Base-by-base conservation (phyloP, 352 stramenopile species). In the Peronospora farinosa region DNA sequence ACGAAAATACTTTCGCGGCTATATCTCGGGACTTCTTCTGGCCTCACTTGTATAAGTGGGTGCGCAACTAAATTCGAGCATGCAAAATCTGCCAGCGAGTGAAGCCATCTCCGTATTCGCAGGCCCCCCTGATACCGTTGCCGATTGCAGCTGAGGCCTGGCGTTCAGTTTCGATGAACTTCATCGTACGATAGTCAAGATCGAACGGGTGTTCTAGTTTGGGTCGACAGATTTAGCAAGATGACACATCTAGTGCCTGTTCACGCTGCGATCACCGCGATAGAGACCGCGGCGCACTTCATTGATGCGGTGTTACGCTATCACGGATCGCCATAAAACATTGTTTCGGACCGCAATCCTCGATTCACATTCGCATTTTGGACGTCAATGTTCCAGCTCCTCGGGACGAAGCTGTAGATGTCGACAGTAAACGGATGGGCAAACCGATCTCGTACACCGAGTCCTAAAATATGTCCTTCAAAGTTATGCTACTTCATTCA, bases 201-300 rank as follows among this genome's bases (percentile, higher is more conserved):
- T 7, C 35, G 5, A 30, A 15, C n/a, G n/a, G n/a, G n/a, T n/a
- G n/a, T n/a, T n/a, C 2, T 3, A 7, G 1, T 15, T 16, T 30
- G 3, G 10, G 54, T 78, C 4, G 57, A 73, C 8, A 36, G 45
- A 1, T 67, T 70, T 35, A 71, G 54, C 35, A 71, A 67, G 40
- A 68, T 66, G 53, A 12, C 54, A 0, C 57, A 70, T 40, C 38
- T 69, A 2, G 40, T 49, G 19, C 33, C 54, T 0, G 58, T 63
- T 0, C 0, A 23, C 0, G 3, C n/a, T 0, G 40, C 41, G 1
- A 54, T 72, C 38, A 56, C 53, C 0, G 64, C 51, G 0, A 23
- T 23, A 31, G 21, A 68, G 13, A 54, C 45, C n/a, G 50, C 49
- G 7, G 33, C 15, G 28, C 16, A 64, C 5, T 74, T n/a, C n/a